These are phyloP conservation scores for Vitis hybrid DNA, from an alignment of 177 flowering plant species.

Conservation along the genomic window DNA sequence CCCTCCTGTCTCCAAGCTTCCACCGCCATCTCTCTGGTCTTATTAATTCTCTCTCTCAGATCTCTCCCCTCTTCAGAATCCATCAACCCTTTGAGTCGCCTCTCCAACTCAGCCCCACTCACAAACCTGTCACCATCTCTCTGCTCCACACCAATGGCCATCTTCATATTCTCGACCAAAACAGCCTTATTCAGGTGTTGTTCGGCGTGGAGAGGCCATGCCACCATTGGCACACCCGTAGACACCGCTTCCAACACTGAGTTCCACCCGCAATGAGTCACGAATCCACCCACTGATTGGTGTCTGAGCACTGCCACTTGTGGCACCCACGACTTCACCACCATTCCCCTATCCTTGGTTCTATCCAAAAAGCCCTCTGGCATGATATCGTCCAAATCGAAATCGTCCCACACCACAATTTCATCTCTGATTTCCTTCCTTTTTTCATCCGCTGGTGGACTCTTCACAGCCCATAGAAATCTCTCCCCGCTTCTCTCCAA, in stretches of 20 bases:
- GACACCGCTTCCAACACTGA: constrained; percentile 4
- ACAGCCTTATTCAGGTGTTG: constrained; percentile 10
- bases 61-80: constrained; percentile 14
- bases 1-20: constrained; percentile 12
- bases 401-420: background rate
- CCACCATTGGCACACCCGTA: constrained; percentile 11
- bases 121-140: constrained; percentile 7
- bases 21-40: constrained; percentile 1
- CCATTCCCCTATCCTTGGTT: background rate
- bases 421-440: background rate
- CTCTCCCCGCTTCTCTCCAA: constrained; percentile 19
- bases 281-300: too few relatives aligned
- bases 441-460: too few relatives aligned
- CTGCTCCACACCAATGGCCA: constrained; percentile 13
- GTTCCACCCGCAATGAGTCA: background rate
- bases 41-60: background rate
- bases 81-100: constrained; percentile 21
- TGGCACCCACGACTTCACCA: background rate
- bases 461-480: background rate
- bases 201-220: constrained; percentile 17
- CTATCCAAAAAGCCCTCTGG: background rate
- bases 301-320: too few relatives aligned
- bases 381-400: background rate
- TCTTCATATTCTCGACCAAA: constrained; percentile 14
- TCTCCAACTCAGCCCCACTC: constrained; percentile 15